Percentiles rank a stretch among this genome's conserved stretches.
These are phyloP conservation scores for Parathielavia appendiculata DNA, from an alignment of 495 filamentous ascomycete genomes.

Conservation along the genomic window DNA sequence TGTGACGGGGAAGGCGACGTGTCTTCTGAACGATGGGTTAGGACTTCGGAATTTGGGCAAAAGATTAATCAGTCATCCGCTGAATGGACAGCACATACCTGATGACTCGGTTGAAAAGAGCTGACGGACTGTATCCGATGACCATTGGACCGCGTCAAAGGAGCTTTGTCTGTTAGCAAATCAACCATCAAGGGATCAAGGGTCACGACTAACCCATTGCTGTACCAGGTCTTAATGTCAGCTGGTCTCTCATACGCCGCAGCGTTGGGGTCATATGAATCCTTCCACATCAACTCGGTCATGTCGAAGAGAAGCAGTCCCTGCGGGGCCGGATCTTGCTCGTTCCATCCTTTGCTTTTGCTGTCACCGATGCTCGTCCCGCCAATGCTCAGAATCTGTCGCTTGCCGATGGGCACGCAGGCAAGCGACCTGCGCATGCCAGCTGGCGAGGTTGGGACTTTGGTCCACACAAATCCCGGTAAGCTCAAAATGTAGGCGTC, in stretches of 20 bases:
- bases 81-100: not conserved
- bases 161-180: not conserved
- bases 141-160: constrained; percentile 1
- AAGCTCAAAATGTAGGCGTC: constrained; percentile 42
- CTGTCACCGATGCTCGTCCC: constrained; percentile 35
- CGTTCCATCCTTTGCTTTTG: constrained; percentile 15
- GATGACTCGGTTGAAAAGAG: not conserved
- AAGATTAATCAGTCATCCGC: too few relatives aligned
- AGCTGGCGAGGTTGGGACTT: constrained; percentile 18
- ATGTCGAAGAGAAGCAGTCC: constrained; percentile 42
- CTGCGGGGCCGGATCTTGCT: constrained; percentile 36
- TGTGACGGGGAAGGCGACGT: not conserved
- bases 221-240: constrained; percentile 32
- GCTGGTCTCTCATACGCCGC: constrained; percentile 31
- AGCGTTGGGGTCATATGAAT: constrained; percentile 36
- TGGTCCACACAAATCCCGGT: constrained; percentile 45
- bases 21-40: not conserved
- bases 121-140: not conserved
- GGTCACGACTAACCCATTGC: constrained; percentile 7
- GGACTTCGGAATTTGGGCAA: too few relatives aligned
- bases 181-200: not conserved
- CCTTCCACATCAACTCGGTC: constrained; percentile 35
- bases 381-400: constrained; percentile 40
- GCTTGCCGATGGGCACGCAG: constrained; percentile 34
- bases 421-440: constrained; percentile 28